Conservation (phyloP, 2,329 filamentous ascomycete species). For the Cladophialophora bantiana region DNA sequence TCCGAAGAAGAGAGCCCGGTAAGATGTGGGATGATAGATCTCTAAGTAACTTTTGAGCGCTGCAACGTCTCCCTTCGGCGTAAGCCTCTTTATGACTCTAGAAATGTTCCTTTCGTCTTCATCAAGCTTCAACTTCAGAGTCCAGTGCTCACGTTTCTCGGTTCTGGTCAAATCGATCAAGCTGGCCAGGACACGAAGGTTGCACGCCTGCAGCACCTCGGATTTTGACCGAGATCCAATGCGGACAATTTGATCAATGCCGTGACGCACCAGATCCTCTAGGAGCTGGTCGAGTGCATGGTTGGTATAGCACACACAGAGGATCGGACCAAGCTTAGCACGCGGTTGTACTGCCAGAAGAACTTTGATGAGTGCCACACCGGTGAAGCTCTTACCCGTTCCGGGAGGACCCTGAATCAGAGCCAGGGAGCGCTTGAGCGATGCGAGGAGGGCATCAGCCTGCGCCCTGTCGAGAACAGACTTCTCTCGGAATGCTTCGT, state of each 20-base stretch:
- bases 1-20: slow-evolving; percentile 35
- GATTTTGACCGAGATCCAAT: slow-evolving; percentile 68
- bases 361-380: slow-evolving; percentile 43
- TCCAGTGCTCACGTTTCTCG: slow-evolving; percentile 45
- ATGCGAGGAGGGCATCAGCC: slow-evolving; percentile 6
- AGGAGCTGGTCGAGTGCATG: slow-evolving; percentile 66
- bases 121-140: slow-evolving; percentile 43
- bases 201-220: slow-evolving; percentile 57
- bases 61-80: not conserved
- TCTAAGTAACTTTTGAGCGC: slow-evolving; percentile 38
- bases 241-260: slow-evolving; percentile 61
- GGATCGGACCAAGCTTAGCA: slow-evolving; percentile 60
- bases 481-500: slow-evolving; percentile 7
- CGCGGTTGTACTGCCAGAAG: slow-evolving; percentile 64
- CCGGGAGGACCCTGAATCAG: slow-evolving; percentile 44
- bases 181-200: slow-evolving; percentile 53
- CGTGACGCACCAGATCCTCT: slow-evolving; percentile 60
- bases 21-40: slow-evolving; percentile 28
- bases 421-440: slow-evolving; percentile 8
- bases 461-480: slow-evolving; percentile 16
- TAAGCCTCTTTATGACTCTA: slow-evolving; percentile 16
- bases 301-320: slow-evolving; percentile 60
- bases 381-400: slow-evolving; percentile 42
- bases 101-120: slow-evolving; percentile 33
- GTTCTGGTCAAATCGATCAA: slow-evolving; percentile 47